Conservation (phyloP, 345 rosid species). For the Sisymbrium irio region DNA sequence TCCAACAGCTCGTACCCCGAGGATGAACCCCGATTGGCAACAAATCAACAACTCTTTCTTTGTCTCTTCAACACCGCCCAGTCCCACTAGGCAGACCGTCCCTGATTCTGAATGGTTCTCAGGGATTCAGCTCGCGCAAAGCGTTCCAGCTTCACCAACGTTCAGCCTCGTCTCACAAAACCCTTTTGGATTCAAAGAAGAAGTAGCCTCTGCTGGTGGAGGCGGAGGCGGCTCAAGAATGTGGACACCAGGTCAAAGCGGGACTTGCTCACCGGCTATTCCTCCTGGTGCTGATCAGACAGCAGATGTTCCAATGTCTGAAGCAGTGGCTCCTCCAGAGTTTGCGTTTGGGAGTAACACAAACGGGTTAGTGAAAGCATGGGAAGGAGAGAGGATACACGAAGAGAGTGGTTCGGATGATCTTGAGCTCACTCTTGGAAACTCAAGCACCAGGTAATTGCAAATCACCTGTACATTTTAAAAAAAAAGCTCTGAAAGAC, state of each 20-base stretch:
- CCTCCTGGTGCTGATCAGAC: constrained; percentile 69
- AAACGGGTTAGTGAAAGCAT: constrained; percentile 80
- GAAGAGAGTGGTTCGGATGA: constrained; percentile 94
- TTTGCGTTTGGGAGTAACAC: constrained; percentile 80
- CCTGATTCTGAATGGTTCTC: constrained; percentile 91
- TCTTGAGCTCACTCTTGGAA: constrained; percentile 96
- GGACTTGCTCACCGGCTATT: constrained; percentile 93
- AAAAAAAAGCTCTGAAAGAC: neutral
- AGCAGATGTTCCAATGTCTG: constrained; percentile 81
- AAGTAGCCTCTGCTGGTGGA: constrained; percentile 38
- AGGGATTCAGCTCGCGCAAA: constrained; percentile 66
- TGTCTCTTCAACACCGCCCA: constrained; percentile 92
- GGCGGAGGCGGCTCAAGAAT: constrained; percentile 62
- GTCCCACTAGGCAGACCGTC: constrained; percentile 71
- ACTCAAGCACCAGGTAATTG: constrained; percentile 64
- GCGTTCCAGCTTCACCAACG: constrained; percentile 85
- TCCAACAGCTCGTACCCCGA: constrained; percentile 80
- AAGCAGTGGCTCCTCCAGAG: constrained; percentile 56
- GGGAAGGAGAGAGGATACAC: constrained; percentile 99
- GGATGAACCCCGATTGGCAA: constrained; percentile 60
- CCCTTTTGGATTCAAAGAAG: constrained; percentile 73
- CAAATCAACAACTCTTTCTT: constrained; percentile 57
- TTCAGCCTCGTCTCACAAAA: constrained; percentile 78
- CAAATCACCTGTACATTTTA: neutral
- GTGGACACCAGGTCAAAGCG: constrained; percentile 98